Evolutionary conservation across 108 stramenopile species (phyloP).

Genomic region (Cyclotella distinguenda): DNA sequence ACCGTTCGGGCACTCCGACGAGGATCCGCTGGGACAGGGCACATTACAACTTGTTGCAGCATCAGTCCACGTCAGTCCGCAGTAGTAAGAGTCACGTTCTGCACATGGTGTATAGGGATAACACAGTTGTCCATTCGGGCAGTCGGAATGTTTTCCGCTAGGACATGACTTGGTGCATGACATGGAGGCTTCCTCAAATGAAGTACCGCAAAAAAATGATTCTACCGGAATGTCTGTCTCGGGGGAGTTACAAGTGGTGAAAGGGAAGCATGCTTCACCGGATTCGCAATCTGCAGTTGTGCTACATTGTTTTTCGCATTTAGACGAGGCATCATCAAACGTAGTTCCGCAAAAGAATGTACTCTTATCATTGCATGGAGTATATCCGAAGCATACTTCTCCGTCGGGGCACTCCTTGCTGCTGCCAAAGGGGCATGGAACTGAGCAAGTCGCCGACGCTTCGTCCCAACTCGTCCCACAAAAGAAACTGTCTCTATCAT

Average conservation of each 20-base stretch:
- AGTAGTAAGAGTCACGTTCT: conserved; percentile 45
- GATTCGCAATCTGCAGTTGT: conserved; percentile 27
- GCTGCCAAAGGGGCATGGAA: conserved; percentile 33
- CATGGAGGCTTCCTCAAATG: conserved; percentile 47
- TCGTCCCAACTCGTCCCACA: conserved; percentile 49
- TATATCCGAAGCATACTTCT: conserved; percentile 44
- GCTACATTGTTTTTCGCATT: conserved; percentile 8
- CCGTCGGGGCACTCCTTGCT: conserved; percentile 38
- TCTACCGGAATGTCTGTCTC: conserved; percentile 50
- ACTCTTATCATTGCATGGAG: conserved; percentile 29
- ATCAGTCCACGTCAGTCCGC: conserved; percentile 52
- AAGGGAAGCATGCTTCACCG: conserved; percentile 46
- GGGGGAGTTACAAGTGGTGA: conserved; percentile 37
- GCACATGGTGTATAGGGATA: conserved; percentile 48
- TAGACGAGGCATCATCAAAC: conserved; percentile 19
- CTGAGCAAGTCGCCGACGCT: conserved; percentile 35
- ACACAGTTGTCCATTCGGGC: conserved; percentile 31
- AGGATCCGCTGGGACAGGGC: conserved; percentile 47
- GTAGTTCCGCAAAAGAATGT: conserved; percentile 20
- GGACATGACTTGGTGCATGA: conserved; percentile 40
- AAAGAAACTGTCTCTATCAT: conserved; percentile 44
- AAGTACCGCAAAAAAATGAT: conserved; percentile 48
- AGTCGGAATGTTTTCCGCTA: conserved; percentile 42
- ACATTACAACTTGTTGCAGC: conserved; percentile 44
- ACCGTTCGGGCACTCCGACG: conserved; percentile 38